phyloP scores from a whole-genome alignment of 2,329 filamentous ascomycete genomes.

The Septoria linicola region DNA sequence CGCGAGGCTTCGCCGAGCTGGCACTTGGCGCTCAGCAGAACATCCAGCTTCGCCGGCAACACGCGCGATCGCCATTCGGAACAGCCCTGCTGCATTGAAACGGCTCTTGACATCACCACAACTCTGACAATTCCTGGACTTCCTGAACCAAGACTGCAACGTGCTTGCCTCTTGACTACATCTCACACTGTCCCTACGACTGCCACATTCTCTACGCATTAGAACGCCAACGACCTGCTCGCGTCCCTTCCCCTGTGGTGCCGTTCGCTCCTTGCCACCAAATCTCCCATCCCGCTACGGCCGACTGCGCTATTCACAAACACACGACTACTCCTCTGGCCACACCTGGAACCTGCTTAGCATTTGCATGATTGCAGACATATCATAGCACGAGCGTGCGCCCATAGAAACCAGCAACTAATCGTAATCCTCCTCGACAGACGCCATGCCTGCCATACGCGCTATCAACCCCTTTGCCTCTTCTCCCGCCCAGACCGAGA shows the following conservation, averaged over 20 bases:
- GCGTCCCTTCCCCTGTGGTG: neutral
- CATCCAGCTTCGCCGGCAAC: neutral
- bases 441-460: conserved; percentile 61
- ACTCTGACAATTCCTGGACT: neutral
- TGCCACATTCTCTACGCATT: neutral
- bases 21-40: conserved; percentile 5
- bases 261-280: conserved; percentile 13
- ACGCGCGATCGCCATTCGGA: conserved; percentile 4
- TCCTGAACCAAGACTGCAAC: neutral
- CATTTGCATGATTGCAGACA: conserved; percentile 13
- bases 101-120: conserved; percentile 11
- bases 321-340: conserved; percentile 1
- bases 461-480: conserved; percentile 59
- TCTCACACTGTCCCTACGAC: neutral
- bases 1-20: conserved; percentile 2
- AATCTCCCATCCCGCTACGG: conserved; percentile 4
- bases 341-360: conserved; percentile 5
- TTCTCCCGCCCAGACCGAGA: conserved; percentile 51
- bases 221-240: neutral
- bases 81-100: conserved; percentile 2
- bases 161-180: conserved; percentile 1
- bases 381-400: conserved; percentile 14
- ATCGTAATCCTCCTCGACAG: conserved; percentile 33
- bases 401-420: conserved; percentile 27
- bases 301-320: neutral